Percentiles rank a stretch among this genome's conserved stretches.
phyloP scores from a whole-genome alignment of 2,329 filamentous ascomycete genomes.

The Cercospora zeina region DNA sequence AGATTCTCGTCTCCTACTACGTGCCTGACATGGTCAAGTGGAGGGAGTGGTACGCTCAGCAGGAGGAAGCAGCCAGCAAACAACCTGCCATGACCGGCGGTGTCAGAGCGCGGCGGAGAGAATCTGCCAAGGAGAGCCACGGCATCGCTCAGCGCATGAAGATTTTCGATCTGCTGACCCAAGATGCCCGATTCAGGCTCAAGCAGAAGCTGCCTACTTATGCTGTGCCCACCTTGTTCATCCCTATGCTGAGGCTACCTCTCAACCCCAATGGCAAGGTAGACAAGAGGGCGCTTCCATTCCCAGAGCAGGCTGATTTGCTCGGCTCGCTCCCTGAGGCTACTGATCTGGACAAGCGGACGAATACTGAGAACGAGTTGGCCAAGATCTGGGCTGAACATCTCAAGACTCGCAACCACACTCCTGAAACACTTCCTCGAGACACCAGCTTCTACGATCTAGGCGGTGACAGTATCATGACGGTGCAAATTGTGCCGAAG shows the following conservation, averaged over 20 bases:
- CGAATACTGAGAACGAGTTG: slow-evolving; percentile 64
- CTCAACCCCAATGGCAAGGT: slow-evolving; percentile 86
- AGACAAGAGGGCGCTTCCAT: slow-evolving; percentile 75
- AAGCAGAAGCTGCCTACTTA: slow-evolving; percentile 71
- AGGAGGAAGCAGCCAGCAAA: slow-evolving; percentile 32
- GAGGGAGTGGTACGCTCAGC: slow-evolving; percentile 63
- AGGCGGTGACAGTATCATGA: slow-evolving; percentile 77
- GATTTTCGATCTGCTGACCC: slow-evolving; percentile 61
- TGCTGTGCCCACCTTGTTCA: slow-evolving; percentile 72
- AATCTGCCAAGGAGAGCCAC: slow-evolving; percentile 37
- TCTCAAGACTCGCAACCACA: slow-evolving; percentile 59
- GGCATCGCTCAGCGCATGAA: slow-evolving; percentile 48
- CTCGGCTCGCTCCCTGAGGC: slow-evolving; percentile 55
- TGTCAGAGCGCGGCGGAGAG: slow-evolving; percentile 26
- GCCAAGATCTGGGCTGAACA: slow-evolving; percentile 74
- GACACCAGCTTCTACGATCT: slow-evolving; percentile 73
- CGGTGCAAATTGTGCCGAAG: slow-evolving; percentile 75
- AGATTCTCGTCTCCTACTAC: slow-evolving; percentile 82
- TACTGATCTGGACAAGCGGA: slow-evolving; percentile 50
- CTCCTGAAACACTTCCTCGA: slow-evolving; percentile 65
- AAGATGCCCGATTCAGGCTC: slow-evolving; percentile 66
- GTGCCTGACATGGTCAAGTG: slow-evolving; percentile 79
- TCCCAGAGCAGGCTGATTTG: slow-evolving; percentile 71
- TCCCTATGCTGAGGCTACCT: slow-evolving; percentile 70
- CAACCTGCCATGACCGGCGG: slow-evolving; percentile 24